Percentiles rank a stretch among this genome's conserved stretches.
Conservation (phyloP, 345 rosid genomes). For the Populus deltoides region DNA sequence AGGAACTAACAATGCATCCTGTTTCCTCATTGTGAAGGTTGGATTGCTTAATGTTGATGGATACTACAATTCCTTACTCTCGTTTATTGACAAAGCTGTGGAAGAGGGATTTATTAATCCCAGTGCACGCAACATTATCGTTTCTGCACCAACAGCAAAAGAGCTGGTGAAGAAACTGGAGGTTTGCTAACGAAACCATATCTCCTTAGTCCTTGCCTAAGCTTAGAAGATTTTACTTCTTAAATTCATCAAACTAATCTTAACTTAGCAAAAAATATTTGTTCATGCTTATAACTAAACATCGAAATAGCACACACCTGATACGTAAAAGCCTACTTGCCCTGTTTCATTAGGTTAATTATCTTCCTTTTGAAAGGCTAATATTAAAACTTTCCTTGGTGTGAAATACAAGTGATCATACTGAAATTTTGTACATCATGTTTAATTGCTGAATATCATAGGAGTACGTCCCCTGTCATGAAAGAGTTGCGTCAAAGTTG, state of each 20-base stretch:
- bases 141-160: conserved; percentile 84
- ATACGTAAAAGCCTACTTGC: neutral
- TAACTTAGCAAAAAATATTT: neutral
- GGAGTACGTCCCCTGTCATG: conserved; percentile 92
- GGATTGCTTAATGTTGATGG: conserved; percentile 99
- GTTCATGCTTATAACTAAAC: neutral
- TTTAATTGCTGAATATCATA: conserved; percentile 16
- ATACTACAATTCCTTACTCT: conserved; percentile 92
- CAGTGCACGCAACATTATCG: conserved; percentile 80
- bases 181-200: conserved; percentile 38
- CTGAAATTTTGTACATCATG: conserved; percentile 3
- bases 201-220: neutral
- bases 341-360: neutral
- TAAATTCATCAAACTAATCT: neutral
- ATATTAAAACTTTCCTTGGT: neutral
- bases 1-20: conserved; percentile 9
- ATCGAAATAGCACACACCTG: neutral
- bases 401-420: neutral
- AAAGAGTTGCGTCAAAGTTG: conserved; percentile 71
- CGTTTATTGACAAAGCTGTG: conserved; percentile 93
- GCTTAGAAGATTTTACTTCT: neutral
- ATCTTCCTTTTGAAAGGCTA: neutral
- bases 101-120: conserved; percentile 92
- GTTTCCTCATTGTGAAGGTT: conserved; percentile 51
- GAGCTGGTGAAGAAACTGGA: conserved; percentile 83